Conservation (phyloP, 371 early-diverging fungal species). For the Circinella minor region DNA sequence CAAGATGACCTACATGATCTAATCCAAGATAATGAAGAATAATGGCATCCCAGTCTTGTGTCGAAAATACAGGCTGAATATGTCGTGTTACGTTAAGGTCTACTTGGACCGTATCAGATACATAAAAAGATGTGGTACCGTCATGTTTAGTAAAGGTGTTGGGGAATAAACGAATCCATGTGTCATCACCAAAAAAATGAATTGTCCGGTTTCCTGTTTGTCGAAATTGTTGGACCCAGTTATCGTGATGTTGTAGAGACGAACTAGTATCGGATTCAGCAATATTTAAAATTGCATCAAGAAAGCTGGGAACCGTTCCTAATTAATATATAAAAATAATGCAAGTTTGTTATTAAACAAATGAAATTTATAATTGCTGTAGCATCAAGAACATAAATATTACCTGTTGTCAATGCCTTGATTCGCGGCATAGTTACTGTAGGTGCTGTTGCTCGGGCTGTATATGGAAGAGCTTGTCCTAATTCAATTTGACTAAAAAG, state of each 20-base stretch:
- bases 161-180: constrained; percentile 91
- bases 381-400: constrained; percentile 4
- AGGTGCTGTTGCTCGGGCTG: constrained; percentile 82
- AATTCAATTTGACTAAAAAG: constrained; percentile 51
- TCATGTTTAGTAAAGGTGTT: constrained; percentile 66
- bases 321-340: neutral
- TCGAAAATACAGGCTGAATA: constrained; percentile 62
- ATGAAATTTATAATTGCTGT: too few species aligned
- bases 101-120: constrained; percentile 80
- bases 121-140: constrained; percentile 84
- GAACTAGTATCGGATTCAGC: constrained; percentile 83
- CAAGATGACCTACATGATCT: constrained; percentile 94
- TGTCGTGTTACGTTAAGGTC: constrained; percentile 84
- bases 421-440: constrained; percentile 96
- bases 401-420: constrained; percentile 93
- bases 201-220: constrained; percentile 59
- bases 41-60: constrained; percentile 79
- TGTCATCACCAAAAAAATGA: constrained; percentile 94
- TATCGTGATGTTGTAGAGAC: constrained; percentile 70
- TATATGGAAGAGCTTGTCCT: constrained; percentile 64
- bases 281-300: constrained; percentile 84
- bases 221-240: constrained; percentile 73
- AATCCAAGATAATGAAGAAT: constrained; percentile 94
- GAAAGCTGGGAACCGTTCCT: constrained; percentile 68
- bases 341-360: too few species aligned